phyloP scores from a whole-genome alignment of 1,139 yeast species.

The Saccharomyces uvarum region DNA sequence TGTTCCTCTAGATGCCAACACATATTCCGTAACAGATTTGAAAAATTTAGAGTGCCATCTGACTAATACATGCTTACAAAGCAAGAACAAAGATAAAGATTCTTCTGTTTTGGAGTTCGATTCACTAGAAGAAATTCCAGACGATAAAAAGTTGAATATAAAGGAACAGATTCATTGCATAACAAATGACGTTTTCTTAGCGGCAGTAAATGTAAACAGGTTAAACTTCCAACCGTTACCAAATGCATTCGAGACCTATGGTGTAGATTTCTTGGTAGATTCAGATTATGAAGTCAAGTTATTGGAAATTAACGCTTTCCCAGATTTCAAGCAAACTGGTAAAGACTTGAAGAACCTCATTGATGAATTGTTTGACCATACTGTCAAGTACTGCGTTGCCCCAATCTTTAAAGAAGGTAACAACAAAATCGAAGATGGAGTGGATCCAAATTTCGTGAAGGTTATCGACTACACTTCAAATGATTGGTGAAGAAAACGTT shows the following conservation, averaged over 20 bases:
- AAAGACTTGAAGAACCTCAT: slow-evolving; percentile 59
- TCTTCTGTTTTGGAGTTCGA: slow-evolving; percentile 62
- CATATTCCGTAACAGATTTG: slow-evolving; percentile 31
- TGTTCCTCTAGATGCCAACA: slow-evolving; percentile 33
- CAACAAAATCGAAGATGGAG: slow-evolving; percentile 2
- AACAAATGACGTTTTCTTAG: slow-evolving; percentile 67
- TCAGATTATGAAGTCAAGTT: slow-evolving; percentile 47
- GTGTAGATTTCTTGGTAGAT: slow-evolving; percentile 77
- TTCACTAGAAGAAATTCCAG: slow-evolving; percentile 42
- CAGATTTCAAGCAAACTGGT: slow-evolving; percentile 96
- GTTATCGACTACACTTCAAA: slow-evolving; percentile 37
- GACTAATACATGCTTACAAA: slow-evolving; percentile 89
- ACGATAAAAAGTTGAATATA: slow-evolving; percentile 37
- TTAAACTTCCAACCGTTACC: slow-evolving; percentile 81
- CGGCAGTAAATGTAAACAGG: slow-evolving; percentile 72
- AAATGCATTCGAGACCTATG: slow-evolving; percentile 81
- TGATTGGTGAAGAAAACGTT: slow-evolving; percentile 24
- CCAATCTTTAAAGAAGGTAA: slow-evolving; percentile 34
- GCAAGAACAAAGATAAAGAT: slow-evolving; percentile 36
- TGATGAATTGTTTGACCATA: slow-evolving; percentile 47
- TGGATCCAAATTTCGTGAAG: slow-evolving; percentile 27
- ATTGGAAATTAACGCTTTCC: slow-evolving; percentile 86
- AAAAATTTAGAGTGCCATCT: slow-evolving; percentile 51
- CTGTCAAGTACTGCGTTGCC: slow-evolving; percentile 36
- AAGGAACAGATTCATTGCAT: slow-evolving; percentile 51